Evolutionary conservation across 768 basidiomycete species (phyloP), one percentile per base, ranked within the genome.

Genomic region (Tubosaeta sp.): DNA sequence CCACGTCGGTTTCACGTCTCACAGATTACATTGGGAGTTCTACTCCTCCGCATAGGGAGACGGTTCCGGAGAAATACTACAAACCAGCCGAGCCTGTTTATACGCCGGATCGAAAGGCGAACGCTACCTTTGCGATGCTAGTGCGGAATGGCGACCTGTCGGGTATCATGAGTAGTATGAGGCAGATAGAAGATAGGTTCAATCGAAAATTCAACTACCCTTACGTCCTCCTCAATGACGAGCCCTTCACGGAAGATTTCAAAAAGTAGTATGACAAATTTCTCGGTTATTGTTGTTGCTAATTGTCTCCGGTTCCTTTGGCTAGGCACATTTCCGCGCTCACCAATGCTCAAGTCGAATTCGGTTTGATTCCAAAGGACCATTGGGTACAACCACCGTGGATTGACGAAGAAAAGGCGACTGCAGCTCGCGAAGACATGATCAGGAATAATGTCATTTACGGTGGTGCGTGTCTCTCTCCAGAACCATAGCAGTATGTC

Each of bases 161-260:
- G n/a, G 76, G 77, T 16, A 79, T 84, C 41, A 69, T 87, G 48
- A 70, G 71, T 35, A 86, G 84, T 56, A 83, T 93, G 58, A 79
- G 79, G 56, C 80, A 87, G 66, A 70, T 92, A 71, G 95, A 98
- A 71, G 86, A 91, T 64, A 75, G 87, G 37, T 97, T 97, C 73
- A 97, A 97, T 70, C 72, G 75, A 41, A 79, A 76, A 54, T 88
- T 81, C 59, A 76, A 79, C 19, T 95, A 97, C 62, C 90, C 91
- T 5, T 97, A 89, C 68, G 85, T 92, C 25, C 88, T 97, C 70
- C 73, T 97, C 54, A 95, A 95, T 65, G 93, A 97, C 45, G 80
- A 81, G 56, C 80, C 82, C 0, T 95, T 95, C 68, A 74, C 78
- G 13, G 82, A 85, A 1, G 78, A 81, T 16, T 94, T 95, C 71